Conservation (phyloP, 768 basidiomycete genomes). For the Xerocomellus amylosporus region DNA sequence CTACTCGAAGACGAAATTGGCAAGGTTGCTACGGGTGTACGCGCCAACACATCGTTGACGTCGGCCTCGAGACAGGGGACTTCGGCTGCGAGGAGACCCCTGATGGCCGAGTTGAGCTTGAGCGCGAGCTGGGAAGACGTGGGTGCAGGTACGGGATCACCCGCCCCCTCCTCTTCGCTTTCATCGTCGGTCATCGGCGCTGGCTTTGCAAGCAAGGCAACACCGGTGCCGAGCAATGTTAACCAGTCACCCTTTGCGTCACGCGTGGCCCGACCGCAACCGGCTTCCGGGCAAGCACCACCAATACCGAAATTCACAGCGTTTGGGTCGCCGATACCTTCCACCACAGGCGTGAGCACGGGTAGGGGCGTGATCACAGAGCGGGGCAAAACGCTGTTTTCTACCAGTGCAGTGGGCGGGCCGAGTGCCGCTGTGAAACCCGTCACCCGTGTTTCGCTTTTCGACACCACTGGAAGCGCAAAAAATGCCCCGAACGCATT, state of each 20-base stretch:
- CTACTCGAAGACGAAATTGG: slow-evolving; percentile 61
- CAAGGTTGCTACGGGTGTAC: slow-evolving; percentile 27
- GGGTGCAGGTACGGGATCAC: slow-evolving; percentile 17
- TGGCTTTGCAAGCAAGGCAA: slow-evolving; percentile 4
- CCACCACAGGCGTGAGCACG: background rate
- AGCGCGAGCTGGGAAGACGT: slow-evolving; percentile 69
- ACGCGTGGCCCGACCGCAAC: slow-evolving; percentile 1
- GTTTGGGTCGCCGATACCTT: slow-evolving; percentile 25
- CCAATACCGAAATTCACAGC: slow-evolving; percentile 25
- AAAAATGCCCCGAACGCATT: slow-evolving; percentile 62
- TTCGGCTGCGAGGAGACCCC: slow-evolving; percentile 22
- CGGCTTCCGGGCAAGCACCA: background rate
- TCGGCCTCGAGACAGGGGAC: slow-evolving; percentile 2
- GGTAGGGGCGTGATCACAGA: slow-evolving; percentile 14
- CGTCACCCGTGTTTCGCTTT: slow-evolving; percentile 28
- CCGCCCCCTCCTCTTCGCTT: slow-evolving; percentile 8
- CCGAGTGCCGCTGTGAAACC: slow-evolving; percentile 4
- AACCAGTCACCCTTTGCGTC: slow-evolving; percentile 9
- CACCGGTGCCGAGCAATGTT: background rate
- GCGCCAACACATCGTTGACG: slow-evolving; percentile 3
- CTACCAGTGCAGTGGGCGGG: background rate
- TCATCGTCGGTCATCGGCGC: slow-evolving; percentile 3
- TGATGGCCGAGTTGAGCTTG: slow-evolving; percentile 36
- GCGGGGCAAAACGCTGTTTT: slow-evolving; percentile 17
- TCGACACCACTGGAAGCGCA: slow-evolving; percentile 48